A percentile compares a stretch with the other conserved stretches of the same genome.
Conservation (phyloP, 176 grass and related monocot genomes). For the Canna indica region DNA sequence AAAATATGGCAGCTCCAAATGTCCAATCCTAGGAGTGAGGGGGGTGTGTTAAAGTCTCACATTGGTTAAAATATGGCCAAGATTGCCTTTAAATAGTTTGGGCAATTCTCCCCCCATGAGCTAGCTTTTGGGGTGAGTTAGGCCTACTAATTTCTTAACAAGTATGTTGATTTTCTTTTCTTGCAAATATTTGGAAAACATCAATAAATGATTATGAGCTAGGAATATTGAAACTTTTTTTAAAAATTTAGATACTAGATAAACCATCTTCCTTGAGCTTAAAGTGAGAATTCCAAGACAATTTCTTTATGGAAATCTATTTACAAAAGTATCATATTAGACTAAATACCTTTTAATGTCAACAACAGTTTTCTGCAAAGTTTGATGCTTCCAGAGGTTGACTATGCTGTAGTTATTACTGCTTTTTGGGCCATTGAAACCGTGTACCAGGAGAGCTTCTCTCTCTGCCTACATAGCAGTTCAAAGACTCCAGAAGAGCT, state of each 20-base stretch:
- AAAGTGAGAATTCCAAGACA: not conserved
- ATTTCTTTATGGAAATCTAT: not conserved
- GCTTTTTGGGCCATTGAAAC: slow-evolving; percentile 83
- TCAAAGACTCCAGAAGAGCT: slow-evolving; percentile 55
- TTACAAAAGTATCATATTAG: not conserved
- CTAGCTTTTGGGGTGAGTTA: too few species aligned
- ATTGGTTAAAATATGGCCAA: too few species aligned
- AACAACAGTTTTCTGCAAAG: slow-evolving; percentile 57
- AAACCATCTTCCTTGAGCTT: not conserved
- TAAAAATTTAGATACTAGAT: not conserved
- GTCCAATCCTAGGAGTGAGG: too few species aligned
- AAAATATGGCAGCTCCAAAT: too few species aligned
- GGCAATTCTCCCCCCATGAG: too few species aligned
- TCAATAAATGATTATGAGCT: not conserved
- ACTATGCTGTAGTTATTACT: slow-evolving; percentile 46
- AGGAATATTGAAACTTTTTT: not conserved
- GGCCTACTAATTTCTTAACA: too few species aligned
- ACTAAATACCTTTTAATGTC: slow-evolving; percentile 5
- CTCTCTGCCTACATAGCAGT: slow-evolving; percentile 50
- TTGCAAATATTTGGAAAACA: not conserved
- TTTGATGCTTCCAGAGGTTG: slow-evolving; percentile 41
- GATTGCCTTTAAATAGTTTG: too few species aligned
- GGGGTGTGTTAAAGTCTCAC: too few species aligned
- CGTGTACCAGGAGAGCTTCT: slow-evolving; percentile 80
- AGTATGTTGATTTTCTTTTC: too few species aligned